Evolutionary conservation across 2,329 filamentous ascomycete species (phyloP), one percentile per base, ranked within the genome.

Genomic region (Xylaria sp.): DNA sequence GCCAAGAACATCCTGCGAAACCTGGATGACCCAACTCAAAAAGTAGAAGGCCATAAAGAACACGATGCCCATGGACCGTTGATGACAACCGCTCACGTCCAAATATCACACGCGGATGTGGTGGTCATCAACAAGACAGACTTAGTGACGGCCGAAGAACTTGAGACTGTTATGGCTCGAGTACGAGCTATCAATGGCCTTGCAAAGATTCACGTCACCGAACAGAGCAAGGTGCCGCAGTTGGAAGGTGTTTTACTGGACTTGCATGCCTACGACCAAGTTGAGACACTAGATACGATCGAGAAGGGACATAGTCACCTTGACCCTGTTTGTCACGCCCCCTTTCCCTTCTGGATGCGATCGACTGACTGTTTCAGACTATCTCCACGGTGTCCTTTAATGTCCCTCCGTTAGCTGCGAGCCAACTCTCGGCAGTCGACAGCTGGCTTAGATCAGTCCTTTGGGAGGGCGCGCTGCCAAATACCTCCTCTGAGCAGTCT

Each of bases 31-130:
- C 82, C 84, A 2, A 73, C 79, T 0, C 80, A 79, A 13, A 79
- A 83, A 59, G 76, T 83, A 11, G 76, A 80, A 13, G 77, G 79
- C 1, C 76, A 83, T 19, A 78, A 80, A 7, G 77, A 83, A 62
- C 76, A 85, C 34, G 67, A 72, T 19, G 72, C 78, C 49, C 76
- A 81, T 52, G 87, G 88, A 0, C 87, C 89, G 0, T 76, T 92
- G 7, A 83, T 97, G 74, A 97, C 93, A 0, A 96, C 91, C 2
- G 94, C 94, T 0, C 94, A 99, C 74, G 82, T 97, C 52, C 94
- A 99, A 70, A 96, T 99, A 61, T 97, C 92, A 1, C 93, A 99
- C 69, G 94, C 94, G 5, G 94, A 99, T 75, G 91, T 97, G 7
- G 83, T 99, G 50, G 85, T 99, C 46, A 84, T 99, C 67, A 99